A percentile compares a stretch with the other conserved stretches of the same genome.
Conservation (phyloP, 495 filamentous ascomycete species). For the Aspergillus baeticus region DNA sequence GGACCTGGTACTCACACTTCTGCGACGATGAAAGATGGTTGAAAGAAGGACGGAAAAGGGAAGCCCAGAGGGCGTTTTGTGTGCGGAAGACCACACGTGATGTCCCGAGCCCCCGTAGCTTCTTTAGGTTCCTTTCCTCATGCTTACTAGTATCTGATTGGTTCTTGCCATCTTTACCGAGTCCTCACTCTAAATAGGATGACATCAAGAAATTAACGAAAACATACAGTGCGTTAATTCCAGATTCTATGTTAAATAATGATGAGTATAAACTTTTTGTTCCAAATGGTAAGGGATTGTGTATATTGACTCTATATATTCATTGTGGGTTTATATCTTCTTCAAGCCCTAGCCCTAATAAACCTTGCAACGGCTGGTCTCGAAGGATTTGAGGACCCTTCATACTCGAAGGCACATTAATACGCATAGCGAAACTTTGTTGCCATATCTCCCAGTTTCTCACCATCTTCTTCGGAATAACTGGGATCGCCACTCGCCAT, state of each 20-base stretch:
- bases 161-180: constrained; percentile 19
- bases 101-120: too few species aligned
- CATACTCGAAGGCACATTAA: constrained; percentile 13
- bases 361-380: neutral
- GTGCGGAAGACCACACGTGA: too few species aligned
- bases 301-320: neutral
- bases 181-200: constrained; percentile 12
- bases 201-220: neutral
- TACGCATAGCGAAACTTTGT: constrained; percentile 42
- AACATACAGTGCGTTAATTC: too few species aligned
- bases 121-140: too few species aligned
- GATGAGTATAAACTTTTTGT: neutral
- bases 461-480: constrained; percentile 29
- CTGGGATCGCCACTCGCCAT: constrained; percentile 20
- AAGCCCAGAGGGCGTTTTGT: constrained; percentile 39
- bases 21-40: constrained; percentile 55
- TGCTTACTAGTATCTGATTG: too few species aligned
- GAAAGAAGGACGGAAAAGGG: constrained; percentile 43
- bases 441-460: constrained; percentile 39
- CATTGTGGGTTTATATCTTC: constrained; percentile 2
- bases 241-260: too few species aligned
- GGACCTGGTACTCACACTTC: constrained; percentile 45
- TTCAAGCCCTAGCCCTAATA: constrained; percentile 13
- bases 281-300: neutral
- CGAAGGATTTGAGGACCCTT: neutral